Base-by-base conservation (phyloP, 2,329 filamentous ascomycete genomes). In the Colletotrichum cordylinicola region DNA sequence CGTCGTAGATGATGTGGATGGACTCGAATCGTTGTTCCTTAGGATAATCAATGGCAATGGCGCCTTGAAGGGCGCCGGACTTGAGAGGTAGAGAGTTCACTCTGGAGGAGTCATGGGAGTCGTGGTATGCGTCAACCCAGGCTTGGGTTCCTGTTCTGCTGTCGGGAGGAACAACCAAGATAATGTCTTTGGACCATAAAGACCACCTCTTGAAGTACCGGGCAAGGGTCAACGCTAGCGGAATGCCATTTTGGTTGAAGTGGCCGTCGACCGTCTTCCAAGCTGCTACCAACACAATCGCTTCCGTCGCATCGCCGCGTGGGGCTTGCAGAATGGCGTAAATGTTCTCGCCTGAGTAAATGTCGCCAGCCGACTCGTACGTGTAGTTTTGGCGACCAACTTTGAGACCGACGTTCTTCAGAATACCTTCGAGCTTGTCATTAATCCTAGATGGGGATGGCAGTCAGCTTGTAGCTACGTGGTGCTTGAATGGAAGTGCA, bases 191-290 rank as follows among this genome's bases (percentile, higher is more conserved):
- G 75, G 96, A 98, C 97, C 97, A 99, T 33, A 99, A 90, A 69
- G 96, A 98, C 97, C 97, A 99, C 64, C 94, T 92, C 85, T 98
- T 98, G 87, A 99, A 98, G 85, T 99, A 99, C 79, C 97, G 92
- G 33, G 95, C 95, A 79, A 99, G 86, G 1, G 96, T 96, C 80
- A 99, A 87, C 3, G 96, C 93, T 37, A 99, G 90, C 9, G 96
- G 93, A 8, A 99, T 93, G 21, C 96, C 97, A 77, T 96, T 97
- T 78, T 93, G 90, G 85, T 99, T 99, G 79, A 96, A 86, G 79
- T 94, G 90, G 31, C 91, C 93, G 71, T 95, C 91, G 79, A 94
- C 93, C 79, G 96, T 98, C 82, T 90, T 93, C 95, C 96, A 98
- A 3, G 96, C 93, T 29, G 94, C 96, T 21, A 98, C 93, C 52